Evolutionary conservation across 2,329 filamentous ascomycete genomes (phyloP), one percentile per base, ranked within the genome.

Genomic region (Magnaporthales sp.): DNA sequence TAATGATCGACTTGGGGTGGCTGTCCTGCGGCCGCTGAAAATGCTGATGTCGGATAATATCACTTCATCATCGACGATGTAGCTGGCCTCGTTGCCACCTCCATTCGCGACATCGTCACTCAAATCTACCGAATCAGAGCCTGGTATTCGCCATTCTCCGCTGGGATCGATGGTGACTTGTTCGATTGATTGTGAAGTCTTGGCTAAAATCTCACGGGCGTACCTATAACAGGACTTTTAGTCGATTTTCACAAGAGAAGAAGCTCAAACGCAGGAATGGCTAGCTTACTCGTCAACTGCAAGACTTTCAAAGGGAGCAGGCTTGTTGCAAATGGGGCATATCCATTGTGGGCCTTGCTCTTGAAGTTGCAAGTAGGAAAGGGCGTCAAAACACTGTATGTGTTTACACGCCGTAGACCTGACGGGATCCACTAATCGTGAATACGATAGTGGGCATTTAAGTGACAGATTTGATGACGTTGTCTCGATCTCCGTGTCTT

Each of bases 331-430:
- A 26, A 97, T 89, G 0, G 95, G 95, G 73, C 95, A 99, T n/a
- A 88, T 83, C 95, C 95, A 99, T 22, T 95, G 96, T 0, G 95
- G 95, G 0, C 92, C 94, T 80, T 99, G 95, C 75, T 98, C 93
- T 75, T 98, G 94, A 30, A 99, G 80, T 72, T 97, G 92, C 24
- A 99, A 83, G 75, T 97, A 99, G 1, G 92, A 96, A 3, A 87
- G 89, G 3, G 91, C 94, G 76, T 99, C 95, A 72, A 98, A 99
- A 75, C 95, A 99, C 74, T 96, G 92, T 29, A 95, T 91, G 76
- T 99, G 95, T 3, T 86, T 89, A 79, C 95, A 99, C 38, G 88
- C 79, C 3, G 87, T 83, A 4, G 91, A 91, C 38, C 95, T 89
- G 71, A 92, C 92, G 0, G 95, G 95, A 19, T 91, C 82, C 9